Evolutionary conservation across 345 rosid genomes (phyloP), one percentile per base, ranked within the genome.

Genomic region (Brassica juncea): DNA sequence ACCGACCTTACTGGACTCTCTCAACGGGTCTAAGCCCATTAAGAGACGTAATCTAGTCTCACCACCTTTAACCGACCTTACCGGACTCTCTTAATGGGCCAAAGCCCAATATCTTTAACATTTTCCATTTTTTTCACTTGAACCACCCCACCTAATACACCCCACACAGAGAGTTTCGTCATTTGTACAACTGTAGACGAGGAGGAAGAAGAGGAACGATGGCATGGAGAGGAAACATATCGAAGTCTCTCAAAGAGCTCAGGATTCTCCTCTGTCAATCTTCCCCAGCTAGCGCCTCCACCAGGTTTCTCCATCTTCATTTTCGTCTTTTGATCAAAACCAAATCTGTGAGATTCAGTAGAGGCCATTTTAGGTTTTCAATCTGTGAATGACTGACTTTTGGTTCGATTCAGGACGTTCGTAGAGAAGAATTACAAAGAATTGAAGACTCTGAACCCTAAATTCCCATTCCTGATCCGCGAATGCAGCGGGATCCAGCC

Each of bases 351-450:
- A 61, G 73, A 81, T 39, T 62, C 67, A 19, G 4, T 80, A 3
- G 21, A 47, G 0, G 19, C 54, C 54, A 47, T 12, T 47, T 31
- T 39, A 54, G 49, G 52, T 52, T 55, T 28, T 54, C 9, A 10
- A 7, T 9, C 4, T 23, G 31, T 8, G 4, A 3, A 5, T 60
- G 64, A 32, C 12, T 25, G 0, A 11, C 4, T 6, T 27, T 54
- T 63, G 37, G 55, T 30, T 59, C 0, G 23, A 21, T 23, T 30
- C 82, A 93, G 97, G 81, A 81, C 90, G 4, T 90, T 95, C 66
- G 86, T 93, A 4, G 97, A 91, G 86, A 88, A 85, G 75, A 96
- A 92, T 79, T 95, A 93, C 87, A 93, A 85, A 87, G 91, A 89
- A 39, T 83, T 93, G 79, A 93, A 95, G 86, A 82, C 94, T 42